Evolutionary conservation across 352 stramenopile species (phyloP).

Genomic region (Phytophthora rubi): DNA sequence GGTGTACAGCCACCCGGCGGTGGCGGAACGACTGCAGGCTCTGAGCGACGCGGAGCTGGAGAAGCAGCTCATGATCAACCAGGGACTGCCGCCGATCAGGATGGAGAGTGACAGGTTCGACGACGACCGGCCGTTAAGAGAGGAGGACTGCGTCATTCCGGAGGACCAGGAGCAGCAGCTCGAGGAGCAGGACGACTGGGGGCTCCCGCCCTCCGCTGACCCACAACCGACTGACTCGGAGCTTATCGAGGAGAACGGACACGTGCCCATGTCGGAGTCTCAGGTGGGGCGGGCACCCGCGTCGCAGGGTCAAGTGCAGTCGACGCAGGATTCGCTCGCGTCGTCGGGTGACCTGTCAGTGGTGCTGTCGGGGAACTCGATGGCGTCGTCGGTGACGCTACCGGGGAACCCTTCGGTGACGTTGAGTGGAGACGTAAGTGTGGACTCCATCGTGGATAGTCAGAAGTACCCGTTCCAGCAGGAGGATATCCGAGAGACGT

Average conservation of each 20-base stretch:
- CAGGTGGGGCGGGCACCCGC: conserved; percentile 15
- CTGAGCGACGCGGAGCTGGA: conserved; percentile 43
- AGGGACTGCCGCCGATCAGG: conserved; percentile 37
- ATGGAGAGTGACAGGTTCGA: conserved; percentile 33
- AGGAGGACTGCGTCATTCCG: conserved; percentile 67
- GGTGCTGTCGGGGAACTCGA: conserved; percentile 10
- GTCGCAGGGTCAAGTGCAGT: conserved; percentile 11
- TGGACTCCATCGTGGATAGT: conserved; percentile 28
- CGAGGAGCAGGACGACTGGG: conserved; percentile 67
- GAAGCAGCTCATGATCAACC: conserved; percentile 52
- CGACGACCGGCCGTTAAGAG: conserved; percentile 52
- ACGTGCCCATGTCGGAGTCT: conserved; percentile 39
- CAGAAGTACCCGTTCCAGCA: conserved; percentile 53
- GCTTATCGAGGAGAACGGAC: conserved; percentile 72
- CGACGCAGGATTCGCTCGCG: conserved; percentile 10
- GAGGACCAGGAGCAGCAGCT: conserved; percentile 65
- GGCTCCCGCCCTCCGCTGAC: conserved; percentile 2
- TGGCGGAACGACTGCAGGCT: conserved; percentile 37
- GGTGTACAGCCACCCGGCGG: conserved; percentile 35
- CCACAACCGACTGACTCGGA: conserved; percentile 60
- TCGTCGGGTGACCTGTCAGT: not conserved
- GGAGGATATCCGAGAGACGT: conserved; percentile 59
- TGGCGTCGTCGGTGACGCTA: not conserved
- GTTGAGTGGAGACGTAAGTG: conserved; percentile 23
- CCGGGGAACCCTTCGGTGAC: conserved; percentile 20